Conservation (phyloP, 1,284 basidiomycete genomes). For the Anthracocystis walkeri region DNA sequence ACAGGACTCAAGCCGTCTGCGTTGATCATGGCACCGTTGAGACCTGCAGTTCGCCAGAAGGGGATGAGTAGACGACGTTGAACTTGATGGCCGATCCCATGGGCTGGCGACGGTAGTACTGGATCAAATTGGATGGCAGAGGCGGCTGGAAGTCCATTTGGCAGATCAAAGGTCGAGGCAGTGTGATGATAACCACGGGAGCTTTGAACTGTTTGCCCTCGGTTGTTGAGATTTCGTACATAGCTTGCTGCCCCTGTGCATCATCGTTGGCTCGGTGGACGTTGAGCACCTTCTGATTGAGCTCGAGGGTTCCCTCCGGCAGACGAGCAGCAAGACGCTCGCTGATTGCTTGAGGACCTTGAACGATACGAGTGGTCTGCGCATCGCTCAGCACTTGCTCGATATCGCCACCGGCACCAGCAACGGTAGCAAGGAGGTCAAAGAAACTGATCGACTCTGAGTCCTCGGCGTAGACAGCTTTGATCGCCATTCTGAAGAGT, state of each 20-base stretch:
- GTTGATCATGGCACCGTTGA: conserved; percentile 46
- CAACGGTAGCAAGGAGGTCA: conserved; percentile 40
- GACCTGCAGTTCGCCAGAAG: conserved; percentile 40
- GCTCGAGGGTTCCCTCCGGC: conserved; percentile 12
- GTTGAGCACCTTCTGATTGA: conserved; percentile 25
- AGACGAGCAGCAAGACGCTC: conserved; percentile 36
- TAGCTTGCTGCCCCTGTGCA: not conserved
- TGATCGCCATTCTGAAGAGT: conserved; percentile 46
- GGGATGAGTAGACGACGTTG: conserved; percentile 41
- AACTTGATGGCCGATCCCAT: conserved; percentile 52
- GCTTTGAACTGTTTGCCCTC: conserved; percentile 25
- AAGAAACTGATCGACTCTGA: conserved; percentile 44
- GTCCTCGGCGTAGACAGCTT: conserved; percentile 50
- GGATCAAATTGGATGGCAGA: conserved; percentile 39
- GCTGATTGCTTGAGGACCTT: conserved; percentile 43
- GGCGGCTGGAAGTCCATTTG: conserved; percentile 44
- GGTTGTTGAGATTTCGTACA: conserved; percentile 28
- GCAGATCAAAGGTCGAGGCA: conserved; percentile 36
- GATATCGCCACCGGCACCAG: conserved; percentile 42
- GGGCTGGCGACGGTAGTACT: conserved; percentile 49
- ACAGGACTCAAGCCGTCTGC: conserved; percentile 37
- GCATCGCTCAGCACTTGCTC: conserved; percentile 46
- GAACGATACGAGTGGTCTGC: conserved; percentile 38
- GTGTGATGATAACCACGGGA: conserved; percentile 37
- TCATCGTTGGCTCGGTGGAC: conserved; percentile 12